Conservation (phyloP, 257 asterid species). For the Verbena officinalis region DNA sequence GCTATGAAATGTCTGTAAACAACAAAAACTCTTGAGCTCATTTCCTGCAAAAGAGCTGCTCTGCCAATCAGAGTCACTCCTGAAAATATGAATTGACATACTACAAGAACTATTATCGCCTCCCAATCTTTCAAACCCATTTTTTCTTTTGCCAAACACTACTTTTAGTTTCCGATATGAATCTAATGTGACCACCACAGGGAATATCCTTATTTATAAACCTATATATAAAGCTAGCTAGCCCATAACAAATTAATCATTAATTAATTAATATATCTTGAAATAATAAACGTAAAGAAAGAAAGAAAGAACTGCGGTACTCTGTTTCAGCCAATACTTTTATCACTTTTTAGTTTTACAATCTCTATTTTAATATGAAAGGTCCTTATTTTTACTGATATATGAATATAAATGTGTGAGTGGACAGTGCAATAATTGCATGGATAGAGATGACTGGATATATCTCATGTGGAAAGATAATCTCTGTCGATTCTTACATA, state of each 20-base stretch:
- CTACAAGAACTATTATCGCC: constrained; percentile 53
- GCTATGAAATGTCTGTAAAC: constrained; percentile 65
- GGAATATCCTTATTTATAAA: neutral
- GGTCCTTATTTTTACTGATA: too few species aligned
- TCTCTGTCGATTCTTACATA: neutral
- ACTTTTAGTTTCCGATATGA: too few species aligned
- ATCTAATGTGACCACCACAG: too few species aligned
- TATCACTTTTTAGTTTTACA: too few species aligned
- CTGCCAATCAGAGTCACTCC: constrained; percentile 45
- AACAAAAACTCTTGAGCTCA: constrained; percentile 67
- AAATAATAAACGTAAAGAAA: neutral
- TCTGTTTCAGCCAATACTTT: too few species aligned
- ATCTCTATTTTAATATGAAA: too few species aligned
- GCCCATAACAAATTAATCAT: neutral
- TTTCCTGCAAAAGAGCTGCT: constrained; percentile 48
- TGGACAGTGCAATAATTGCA: too few species aligned
- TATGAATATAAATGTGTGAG: neutral
- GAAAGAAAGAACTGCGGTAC: too few species aligned
- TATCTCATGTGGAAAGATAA: constrained; percentile 16
- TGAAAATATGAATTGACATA: constrained; percentile 55
- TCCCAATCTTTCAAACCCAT: constrained; percentile 50
- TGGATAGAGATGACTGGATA: constrained; percentile 19
- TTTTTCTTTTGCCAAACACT: neutral
- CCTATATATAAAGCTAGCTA: too few species aligned
- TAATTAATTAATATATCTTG: neutral